These are phyloP conservation scores for Ogataea hybrid DNA, from an alignment of 1,139 yeast species.

Conservation along the genomic window DNA sequence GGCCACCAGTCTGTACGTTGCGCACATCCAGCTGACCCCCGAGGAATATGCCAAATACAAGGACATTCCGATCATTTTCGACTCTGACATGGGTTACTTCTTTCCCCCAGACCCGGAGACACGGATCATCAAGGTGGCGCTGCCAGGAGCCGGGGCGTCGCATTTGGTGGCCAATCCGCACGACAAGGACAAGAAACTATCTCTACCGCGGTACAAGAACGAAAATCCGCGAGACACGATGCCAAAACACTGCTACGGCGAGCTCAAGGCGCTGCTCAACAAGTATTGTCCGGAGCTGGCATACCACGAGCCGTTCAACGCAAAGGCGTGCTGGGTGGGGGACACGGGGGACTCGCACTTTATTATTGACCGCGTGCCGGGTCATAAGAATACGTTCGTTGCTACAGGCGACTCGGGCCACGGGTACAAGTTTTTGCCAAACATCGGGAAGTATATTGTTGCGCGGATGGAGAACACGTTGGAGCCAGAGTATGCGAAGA, in stretches of 20 bases:
- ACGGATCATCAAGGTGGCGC: no score
- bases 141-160: no score
- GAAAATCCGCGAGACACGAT: slow-evolving; percentile 37
- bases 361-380: slow-evolving; percentile 42
- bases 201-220: slow-evolving; percentile 39
- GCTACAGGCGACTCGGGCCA: slow-evolving; percentile 49
- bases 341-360: slow-evolving; percentile 44
- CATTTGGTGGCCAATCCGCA: no score
- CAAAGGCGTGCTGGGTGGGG: slow-evolving; percentile 48
- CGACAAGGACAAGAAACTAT: no score
- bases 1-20: slow-evolving; percentile 40
- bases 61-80: slow-evolving; percentile 37
- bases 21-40: slow-evolving; percentile 34
- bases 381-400: slow-evolving; percentile 32
- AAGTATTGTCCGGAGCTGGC: slow-evolving; percentile 39
- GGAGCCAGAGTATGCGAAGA: slow-evolving; percentile 21
- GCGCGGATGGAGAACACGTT: slow-evolving; percentile 32
- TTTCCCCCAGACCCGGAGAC: no score
- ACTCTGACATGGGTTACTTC: no score
- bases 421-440: slow-evolving; percentile 44
- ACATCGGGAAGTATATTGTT: slow-evolving; percentile 39
- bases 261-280: slow-evolving; percentile 30
- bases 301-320: slow-evolving; percentile 35
- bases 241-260: slow-evolving; percentile 33
- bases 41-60: slow-evolving; percentile 32